phyloP scores from a whole-genome alignment of 768 basidiomycete genomes.

The Nevesoporus exiguus region DNA sequence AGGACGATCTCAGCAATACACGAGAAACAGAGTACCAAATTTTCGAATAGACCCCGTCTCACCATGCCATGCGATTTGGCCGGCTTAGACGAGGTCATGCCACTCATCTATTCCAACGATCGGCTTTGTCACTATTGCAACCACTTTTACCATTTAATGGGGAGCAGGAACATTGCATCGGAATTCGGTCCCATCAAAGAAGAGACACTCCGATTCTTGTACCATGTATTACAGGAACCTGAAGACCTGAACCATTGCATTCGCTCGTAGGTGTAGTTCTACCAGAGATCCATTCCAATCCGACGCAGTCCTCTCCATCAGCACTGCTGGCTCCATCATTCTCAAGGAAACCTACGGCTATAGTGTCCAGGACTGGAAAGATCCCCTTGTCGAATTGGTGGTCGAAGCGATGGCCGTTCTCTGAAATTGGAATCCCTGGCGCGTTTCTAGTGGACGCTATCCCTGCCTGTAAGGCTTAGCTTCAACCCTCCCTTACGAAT shows the following conservation, averaged over 20 bases:
- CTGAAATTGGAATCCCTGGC: constrained; percentile 1
- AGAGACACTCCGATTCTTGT: constrained; percentile 18
- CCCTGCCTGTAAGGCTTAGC: constrained; percentile 14
- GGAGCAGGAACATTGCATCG: constrained; percentile 7
- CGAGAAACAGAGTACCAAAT: constrained; percentile 50
- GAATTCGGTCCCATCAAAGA: constrained; percentile 16
- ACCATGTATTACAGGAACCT: constrained; percentile 12
- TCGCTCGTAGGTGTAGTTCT: constrained; percentile 14
- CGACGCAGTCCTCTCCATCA: background rate
- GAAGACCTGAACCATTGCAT: constrained; percentile 15
- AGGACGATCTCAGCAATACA: constrained; percentile 46
- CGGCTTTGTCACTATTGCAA: constrained; percentile 17
- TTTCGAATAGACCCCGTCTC: constrained; percentile 33
- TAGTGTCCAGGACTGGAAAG: constrained; percentile 32
- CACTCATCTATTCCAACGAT: constrained; percentile 6
- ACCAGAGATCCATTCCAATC: background rate
- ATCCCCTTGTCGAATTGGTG: constrained; percentile 36
- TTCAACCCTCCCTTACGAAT: no score
- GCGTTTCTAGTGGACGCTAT: constrained; percentile 23
- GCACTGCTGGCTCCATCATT: constrained; percentile 26
- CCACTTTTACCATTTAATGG: constrained; percentile 4
- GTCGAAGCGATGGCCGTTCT: constrained; percentile 22
- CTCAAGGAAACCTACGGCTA: constrained; percentile 42
- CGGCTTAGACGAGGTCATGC: constrained; percentile 8
- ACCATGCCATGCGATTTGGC: constrained; percentile 19